Conservation (phyloP, 495 filamentous ascomycete genomes). For the Penicillium bialowiezense region DNA sequence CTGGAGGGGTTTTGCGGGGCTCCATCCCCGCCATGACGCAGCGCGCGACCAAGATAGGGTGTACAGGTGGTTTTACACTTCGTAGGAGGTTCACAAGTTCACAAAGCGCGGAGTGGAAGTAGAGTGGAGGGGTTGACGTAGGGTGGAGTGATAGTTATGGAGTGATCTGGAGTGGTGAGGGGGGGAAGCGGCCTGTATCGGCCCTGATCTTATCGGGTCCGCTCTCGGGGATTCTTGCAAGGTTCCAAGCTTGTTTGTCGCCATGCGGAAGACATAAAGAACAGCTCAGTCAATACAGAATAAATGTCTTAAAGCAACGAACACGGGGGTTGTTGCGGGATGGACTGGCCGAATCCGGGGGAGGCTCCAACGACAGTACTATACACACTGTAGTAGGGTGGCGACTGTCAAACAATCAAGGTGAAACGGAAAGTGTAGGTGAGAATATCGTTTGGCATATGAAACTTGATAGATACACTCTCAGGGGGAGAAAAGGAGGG, state of each 20-base stretch:
- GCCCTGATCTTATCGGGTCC: constrained; percentile 25
- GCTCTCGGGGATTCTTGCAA: too few relatives aligned
- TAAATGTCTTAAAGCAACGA: not conserved
- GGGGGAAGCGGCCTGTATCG: constrained; percentile 21
- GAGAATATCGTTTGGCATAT: too few relatives aligned
- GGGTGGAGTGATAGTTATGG: constrained; percentile 10
- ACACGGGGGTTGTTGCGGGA: constrained; percentile 3
- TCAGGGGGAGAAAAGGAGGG: too few relatives aligned
- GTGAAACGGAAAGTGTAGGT: too few relatives aligned
- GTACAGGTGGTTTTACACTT: too few relatives aligned
- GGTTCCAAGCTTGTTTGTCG: not conserved
- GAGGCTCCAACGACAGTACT: not conserved
- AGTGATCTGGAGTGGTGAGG: too few relatives aligned
- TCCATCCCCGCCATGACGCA: constrained; percentile 46
- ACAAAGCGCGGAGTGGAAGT: too few relatives aligned
- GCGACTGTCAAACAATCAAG: not conserved
- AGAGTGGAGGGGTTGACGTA: constrained; percentile 10
- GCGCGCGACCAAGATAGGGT: constrained; percentile 10
- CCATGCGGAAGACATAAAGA: not conserved
- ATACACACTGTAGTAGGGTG: not conserved
- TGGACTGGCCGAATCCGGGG: constrained; percentile 10
- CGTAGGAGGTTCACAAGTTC: too few relatives aligned
- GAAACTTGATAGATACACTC: too few relatives aligned
- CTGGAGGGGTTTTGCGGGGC: constrained; percentile 63
- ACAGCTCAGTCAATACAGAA: not conserved